Evolutionary conservation across 208 protist species (phyloP).

Genomic region (Trypanosoma rangeli): DNA sequence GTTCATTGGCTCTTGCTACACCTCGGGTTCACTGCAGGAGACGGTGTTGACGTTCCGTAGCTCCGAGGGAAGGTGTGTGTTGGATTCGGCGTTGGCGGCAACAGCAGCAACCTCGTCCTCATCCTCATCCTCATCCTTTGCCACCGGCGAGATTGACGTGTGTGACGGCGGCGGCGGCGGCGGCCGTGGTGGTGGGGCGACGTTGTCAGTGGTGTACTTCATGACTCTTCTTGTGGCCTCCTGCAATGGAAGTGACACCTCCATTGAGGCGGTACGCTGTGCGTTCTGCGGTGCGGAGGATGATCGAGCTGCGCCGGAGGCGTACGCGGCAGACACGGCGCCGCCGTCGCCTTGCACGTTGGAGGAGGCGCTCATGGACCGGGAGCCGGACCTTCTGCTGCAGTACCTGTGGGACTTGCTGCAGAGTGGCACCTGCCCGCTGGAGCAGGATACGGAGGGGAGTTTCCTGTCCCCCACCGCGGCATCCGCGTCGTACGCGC

Average conservation of each 20-base stretch:
- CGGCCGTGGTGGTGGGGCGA: not conserved
- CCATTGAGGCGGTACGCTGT: conserved; percentile 22
- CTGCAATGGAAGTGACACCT: conserved; percentile 19
- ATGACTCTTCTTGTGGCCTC: conserved; percentile 22
- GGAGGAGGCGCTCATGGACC: not conserved
- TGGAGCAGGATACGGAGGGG: not conserved
- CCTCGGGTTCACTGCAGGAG: not conserved
- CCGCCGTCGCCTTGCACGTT: not conserved
- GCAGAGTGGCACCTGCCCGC: not conserved
- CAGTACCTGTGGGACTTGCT: conserved; percentile 5
- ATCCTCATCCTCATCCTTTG: not conserved
- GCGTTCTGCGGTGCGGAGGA: not conserved
- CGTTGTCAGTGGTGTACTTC: conserved; percentile 7
- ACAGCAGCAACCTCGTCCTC: too few relatives aligned
- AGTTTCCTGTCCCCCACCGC: not conserved
- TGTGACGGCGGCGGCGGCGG: too few relatives aligned
- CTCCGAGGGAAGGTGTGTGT: not conserved
- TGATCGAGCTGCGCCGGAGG: not conserved
- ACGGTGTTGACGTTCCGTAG: not conserved
- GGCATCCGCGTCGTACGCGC: not conserved
- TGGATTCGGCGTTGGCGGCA: not conserved
- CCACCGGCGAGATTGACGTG: not conserved
- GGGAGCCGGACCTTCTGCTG: conserved; percentile 6
- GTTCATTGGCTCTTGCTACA: conserved; percentile 14
- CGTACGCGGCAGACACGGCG: not conserved